Base-by-base conservation (phyloP, 2,329 filamentous ascomycete genomes). In the Xylariaceae sp. region DNA sequence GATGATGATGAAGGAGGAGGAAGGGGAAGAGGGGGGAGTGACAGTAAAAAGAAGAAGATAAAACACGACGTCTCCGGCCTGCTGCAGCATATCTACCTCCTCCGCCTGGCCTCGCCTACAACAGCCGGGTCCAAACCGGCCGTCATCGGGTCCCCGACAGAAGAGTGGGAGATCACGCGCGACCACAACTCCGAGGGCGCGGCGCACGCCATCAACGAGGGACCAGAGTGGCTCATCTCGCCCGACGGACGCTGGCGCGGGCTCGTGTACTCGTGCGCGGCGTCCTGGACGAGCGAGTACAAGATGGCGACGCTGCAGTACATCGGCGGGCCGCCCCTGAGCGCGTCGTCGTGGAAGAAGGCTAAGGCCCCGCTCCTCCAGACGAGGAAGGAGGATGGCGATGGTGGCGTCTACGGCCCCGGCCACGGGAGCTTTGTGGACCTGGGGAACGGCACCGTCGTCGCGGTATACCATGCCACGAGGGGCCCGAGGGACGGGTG, bases 191-290 rank as follows among this genome's bases (percentile, higher is more conserved):
- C 21, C 7, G 21, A 6, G 21, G n/a, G n/a, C n/a, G 55, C 56
- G n/a, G 48, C 47, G 4, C 55, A 60, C 40, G 56, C 53, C 13
- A 59, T 60, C 43, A 59, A 60, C 44, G 58, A 60, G 43, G 58
- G 58, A 0, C 58, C 58, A 38, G 57, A 60, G 43, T 60, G 56
- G 43, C 43, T 60, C 30, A 13, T 43, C 7, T 50, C 56, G 4
- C 58, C 56, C 1, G 54, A 59, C 23, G 54, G 53, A 9, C 28
- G 34, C 12, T 60, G 57, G 57, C 45, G 44, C 21, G 58, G 58
- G 7, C 43, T 60, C 5, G 55, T 51, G 5, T 60, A 54, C 36
- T 54, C 50, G 16, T 59, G 56, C 26, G 57, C 55, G 2, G 58
- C 56, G 14, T 56, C 52, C 34, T 60, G 58, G 58, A 60, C 57